These are phyloP conservation scores for Malassezia vespertilionis DNA, from an alignment of 1,284 basidiomycete genomes.

Conservation along the genomic window DNA sequence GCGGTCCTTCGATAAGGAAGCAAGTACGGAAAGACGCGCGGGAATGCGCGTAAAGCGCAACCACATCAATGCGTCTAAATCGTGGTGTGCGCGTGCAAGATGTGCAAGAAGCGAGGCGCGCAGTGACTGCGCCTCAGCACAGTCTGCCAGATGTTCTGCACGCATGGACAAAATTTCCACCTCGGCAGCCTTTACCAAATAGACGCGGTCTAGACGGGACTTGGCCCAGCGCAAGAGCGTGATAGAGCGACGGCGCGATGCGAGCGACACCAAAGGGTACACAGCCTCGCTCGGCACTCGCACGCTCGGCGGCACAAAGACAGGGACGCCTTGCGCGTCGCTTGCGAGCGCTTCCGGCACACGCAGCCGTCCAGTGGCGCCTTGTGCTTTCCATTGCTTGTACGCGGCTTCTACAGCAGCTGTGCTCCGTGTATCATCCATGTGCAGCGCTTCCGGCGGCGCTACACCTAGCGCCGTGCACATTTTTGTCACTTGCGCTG, in stretches of 20 bases:
- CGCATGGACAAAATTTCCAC: background rate
- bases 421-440: background rate
- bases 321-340: constrained; percentile 2
- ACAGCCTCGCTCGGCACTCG: constrained; percentile 21
- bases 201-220: background rate
- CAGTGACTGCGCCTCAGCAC: background rate
- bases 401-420: background rate
- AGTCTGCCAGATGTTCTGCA: background rate
- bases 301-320: constrained; percentile 27
- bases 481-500: constrained; percentile 11
- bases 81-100: background rate
- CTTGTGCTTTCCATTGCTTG: background rate
- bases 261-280: constrained; percentile 22
- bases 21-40: background rate
- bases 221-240: constrained; percentile 6
- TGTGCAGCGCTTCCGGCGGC: background rate
- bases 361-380: background rate
- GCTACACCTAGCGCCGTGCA: background rate
- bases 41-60: constrained; percentile 8
- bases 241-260: constrained; percentile 8
- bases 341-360: background rate
- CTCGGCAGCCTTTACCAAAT: constrained; percentile 5
- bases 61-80: constrained; percentile 1
- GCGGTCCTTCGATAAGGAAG: background rate
- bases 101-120: constrained; percentile 8